These are phyloP conservation scores for Ogataea philodendri DNA, from an alignment of 805 yeast species.

Conservation along the genomic window DNA sequence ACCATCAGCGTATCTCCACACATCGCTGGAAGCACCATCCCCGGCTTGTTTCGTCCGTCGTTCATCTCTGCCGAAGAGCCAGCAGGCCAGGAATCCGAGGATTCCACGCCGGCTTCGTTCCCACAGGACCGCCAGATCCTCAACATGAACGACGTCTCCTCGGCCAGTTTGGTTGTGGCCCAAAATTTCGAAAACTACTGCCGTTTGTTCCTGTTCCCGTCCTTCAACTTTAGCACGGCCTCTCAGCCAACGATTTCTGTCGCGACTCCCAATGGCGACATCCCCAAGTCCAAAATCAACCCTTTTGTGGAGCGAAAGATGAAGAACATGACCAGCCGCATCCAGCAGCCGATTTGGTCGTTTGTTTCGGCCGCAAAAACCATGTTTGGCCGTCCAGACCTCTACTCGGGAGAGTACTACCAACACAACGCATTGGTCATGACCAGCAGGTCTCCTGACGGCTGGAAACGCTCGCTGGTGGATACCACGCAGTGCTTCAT, in stretches of 20 bases:
- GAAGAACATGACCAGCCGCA: slow-evolving; percentile 19
- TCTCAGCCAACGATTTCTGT: slow-evolving; percentile 7
- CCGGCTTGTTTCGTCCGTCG: slow-evolving; percentile 11
- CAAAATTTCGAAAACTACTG: slow-evolving; percentile 41
- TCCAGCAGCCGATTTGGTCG: slow-evolving; percentile 53
- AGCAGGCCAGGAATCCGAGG: slow-evolving; percentile 4
- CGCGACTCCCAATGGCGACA: slow-evolving; percentile 2
- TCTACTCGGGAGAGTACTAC: slow-evolving; percentile 41
- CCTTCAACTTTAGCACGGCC: slow-evolving; percentile 12
- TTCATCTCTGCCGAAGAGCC: slow-evolving; percentile 9
- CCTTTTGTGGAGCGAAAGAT: slow-evolving; percentile 29
- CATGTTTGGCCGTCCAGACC: slow-evolving; percentile 44
- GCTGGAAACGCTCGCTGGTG: slow-evolving; percentile 24
- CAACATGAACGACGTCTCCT: slow-evolving; percentile 35
- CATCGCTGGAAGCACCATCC: slow-evolving; percentile 21
- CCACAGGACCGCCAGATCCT: slow-evolving; percentile 32
- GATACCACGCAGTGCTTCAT: slow-evolving; percentile 39
- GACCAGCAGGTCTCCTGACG: slow-evolving; percentile 34
- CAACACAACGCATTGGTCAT: slow-evolving; percentile 38
- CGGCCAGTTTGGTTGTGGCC: slow-evolving; percentile 37
- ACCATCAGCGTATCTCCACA: slow-evolving; percentile 17
- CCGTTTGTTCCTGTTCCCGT: slow-evolving; percentile 30
- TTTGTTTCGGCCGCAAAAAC: slow-evolving; percentile 50
- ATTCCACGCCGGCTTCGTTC: slow-evolving; percentile 31
- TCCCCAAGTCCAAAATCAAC: slow-evolving; percentile 19